Evolutionary conservation across 2,329 filamentous ascomycete species (phyloP), one percentile per base, ranked within the genome.

Genomic region (Exophiala alcalophila): DNA sequence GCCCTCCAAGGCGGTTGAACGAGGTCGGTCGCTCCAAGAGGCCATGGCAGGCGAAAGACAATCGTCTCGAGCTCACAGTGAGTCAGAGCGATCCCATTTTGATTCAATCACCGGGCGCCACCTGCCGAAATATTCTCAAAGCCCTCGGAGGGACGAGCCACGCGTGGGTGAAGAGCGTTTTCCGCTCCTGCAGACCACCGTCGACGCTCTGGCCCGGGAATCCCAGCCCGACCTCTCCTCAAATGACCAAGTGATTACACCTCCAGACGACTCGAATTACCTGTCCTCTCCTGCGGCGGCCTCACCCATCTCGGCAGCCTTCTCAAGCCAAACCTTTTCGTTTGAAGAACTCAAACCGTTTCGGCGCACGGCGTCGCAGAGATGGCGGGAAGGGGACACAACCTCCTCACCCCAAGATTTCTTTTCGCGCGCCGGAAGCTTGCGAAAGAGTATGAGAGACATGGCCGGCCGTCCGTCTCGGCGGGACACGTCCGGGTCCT

Each of bases 331-430:
- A 27, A 49, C 53, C 7, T 52, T 53, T 31, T 55, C 54, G 20
- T 57, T 49, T 28, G 54, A 55, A 1, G 46, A 52, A 8, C 38
- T 47, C 2, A 49, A 50, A 19, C 21, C 44, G 6, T 54, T 52
- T 18, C 46, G 49, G 23, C 44, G 52, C 25, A 57, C 47, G 5
- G 54, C 53, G 7, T 57, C 54, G 5, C 52, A 57, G 32, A 40
- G 54, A 37, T 57, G 54, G 54, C 48, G 52, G 28, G 49, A 53
- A n/a, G 50, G 52, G 4, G 60, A 48, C 61, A 57, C 56, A 66
- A 66, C 34, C 40, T 62, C 11, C 57, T 61, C 47, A 58, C 64
- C 52, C 59, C 62, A 42, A 57, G 54, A 57, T 29, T 57, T 57
- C 42, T 57, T 57, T 28, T 37, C 53, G 5, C 44, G 53, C 19